Evolutionary conservation across 495 filamentous ascomycete species (phyloP).

Genomic region (Arthonia radiata): DNA sequence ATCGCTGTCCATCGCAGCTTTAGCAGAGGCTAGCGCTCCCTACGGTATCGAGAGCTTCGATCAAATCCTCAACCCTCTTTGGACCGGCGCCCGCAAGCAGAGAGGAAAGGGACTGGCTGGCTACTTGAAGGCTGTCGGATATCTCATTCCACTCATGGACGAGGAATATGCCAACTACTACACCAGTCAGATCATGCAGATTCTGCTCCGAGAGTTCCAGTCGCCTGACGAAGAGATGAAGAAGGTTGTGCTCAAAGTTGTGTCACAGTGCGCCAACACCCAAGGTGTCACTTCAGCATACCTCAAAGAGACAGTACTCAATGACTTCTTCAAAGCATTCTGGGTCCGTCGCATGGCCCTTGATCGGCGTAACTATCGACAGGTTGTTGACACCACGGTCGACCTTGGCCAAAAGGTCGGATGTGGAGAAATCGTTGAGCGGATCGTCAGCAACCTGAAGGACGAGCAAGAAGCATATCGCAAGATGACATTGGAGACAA

Average conservation of each 20-base stretch:
- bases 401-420: slow-evolving; percentile 95
- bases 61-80: slow-evolving; percentile 87
- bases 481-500: slow-evolving; percentile 96
- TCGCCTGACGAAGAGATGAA: slow-evolving; percentile 99
- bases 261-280: slow-evolving; percentile 89
- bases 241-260: slow-evolving; percentile 91
- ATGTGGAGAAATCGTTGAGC: slow-evolving; percentile 78
- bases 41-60: slow-evolving; percentile 99
- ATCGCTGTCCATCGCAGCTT: slow-evolving; percentile 77
- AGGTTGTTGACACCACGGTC: slow-evolving; percentile 94
- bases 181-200: slow-evolving; percentile 96
- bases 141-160: slow-evolving; percentile 98
- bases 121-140: slow-evolving; percentile 92
- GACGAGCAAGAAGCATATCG: slow-evolving; percentile 96
- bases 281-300: slow-evolving; percentile 87
- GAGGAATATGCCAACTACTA: slow-evolving; percentile 99
- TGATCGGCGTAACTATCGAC: slow-evolving; percentile 87
- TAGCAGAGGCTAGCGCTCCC: slow-evolving; percentile 89
- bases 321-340: slow-evolving; percentile 96
- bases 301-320: slow-evolving; percentile 79
- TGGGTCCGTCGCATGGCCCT: slow-evolving; percentile 95
- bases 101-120: slow-evolving; percentile 88
- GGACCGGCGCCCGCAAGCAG: slow-evolving; percentile 88
- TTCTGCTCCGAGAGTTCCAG: slow-evolving; percentile 81
- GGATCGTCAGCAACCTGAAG: slow-evolving; percentile 83